Percentiles rank a stretch among this genome's conserved stretches.
phyloP scores from a whole-genome alignment of 163 green algal genomes.

The Coccomyxa subellipsoidea region DNA sequence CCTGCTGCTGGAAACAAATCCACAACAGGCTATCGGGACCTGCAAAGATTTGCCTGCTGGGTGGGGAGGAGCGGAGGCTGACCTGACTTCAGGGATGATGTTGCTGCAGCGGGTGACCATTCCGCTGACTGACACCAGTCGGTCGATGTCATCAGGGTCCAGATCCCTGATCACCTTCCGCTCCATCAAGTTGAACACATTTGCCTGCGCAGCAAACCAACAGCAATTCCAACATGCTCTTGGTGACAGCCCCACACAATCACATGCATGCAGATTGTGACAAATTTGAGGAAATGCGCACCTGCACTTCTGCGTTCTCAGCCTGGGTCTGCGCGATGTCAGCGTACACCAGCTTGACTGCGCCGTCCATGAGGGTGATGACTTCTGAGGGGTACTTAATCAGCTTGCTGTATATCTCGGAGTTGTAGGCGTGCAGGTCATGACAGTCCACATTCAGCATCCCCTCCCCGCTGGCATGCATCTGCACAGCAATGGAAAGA shows the following conservation, averaged over 20 bases:
- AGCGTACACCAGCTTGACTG: conserved; percentile 12
- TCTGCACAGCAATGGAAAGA: neutral
- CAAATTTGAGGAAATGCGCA: neutral
- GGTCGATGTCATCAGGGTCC: conserved; percentile 90
- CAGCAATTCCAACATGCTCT: conserved; percentile 23
- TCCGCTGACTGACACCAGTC: conserved; percentile 85
- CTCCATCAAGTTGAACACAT: conserved; percentile 86
- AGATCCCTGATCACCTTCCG: conserved; percentile 91
- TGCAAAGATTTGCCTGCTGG: no score
- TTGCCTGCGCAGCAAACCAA: conserved; percentile 37
- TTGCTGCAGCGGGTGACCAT: conserved; percentile 90
- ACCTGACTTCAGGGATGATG: conserved; percentile 93
- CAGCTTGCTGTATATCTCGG: conserved; percentile 62
- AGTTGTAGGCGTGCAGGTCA: conserved; percentile 50
- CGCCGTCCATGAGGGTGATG: conserved; percentile 39
- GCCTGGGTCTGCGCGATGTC: neutral
- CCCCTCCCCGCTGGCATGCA: conserved; percentile 9
- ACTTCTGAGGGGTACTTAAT: conserved; percentile 66
- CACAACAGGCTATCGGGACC: no score
- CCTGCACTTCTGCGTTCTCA: neutral
- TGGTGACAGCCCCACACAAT: neutral
- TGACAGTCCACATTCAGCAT: conserved; percentile 59
- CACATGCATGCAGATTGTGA: neutral
- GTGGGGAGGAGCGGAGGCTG: neutral
- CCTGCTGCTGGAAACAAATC: no score